Evolutionary conservation across 2,329 filamentous ascomycete genomes (phyloP), one percentile per base, ranked within the genome.

Genomic region (Fusarium gaditjirri): DNA sequence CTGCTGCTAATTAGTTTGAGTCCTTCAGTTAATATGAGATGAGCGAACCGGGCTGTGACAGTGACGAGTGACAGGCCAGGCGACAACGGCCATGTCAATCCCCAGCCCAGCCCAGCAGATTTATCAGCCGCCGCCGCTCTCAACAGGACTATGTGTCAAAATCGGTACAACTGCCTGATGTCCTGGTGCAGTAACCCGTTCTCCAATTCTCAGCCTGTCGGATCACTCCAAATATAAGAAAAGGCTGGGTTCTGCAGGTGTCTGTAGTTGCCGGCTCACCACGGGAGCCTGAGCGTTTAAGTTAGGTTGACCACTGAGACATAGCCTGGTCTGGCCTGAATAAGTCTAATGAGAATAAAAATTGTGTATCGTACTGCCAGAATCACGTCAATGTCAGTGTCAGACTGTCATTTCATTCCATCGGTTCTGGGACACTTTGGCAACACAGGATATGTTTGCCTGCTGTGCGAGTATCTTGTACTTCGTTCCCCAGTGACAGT

Each of bases 91-190:
- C 53, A 52, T 52, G 54, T 44, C 39, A 64, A 47, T 33, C 61
- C 61, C 61, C 43, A 38, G 33, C 59, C 58, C 59, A 61, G 59
- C 59, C 56, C 62, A 59, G 56, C 61, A 76, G 76, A 78, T 80
- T 80, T 78, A 79, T 77, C 72, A 76, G 73, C 75, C 69, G 33
- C 75, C 69, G 33, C 52, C 9, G 27, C 52, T 49, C 47, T 59
- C 52, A 61, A 55, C 67, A 39, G 39, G 29, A 49, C 42, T 62
- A 66, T 38, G 65, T 59, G 70, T 60, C 52, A 71, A 73, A 68
- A 56, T 38, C 41, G 43, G 31, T 25, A 38, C 39, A 68, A 68
- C 57, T 68, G 46, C 52, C 54, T 53, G 70, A 70, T 49, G 71
- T 58, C 70, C 70, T 52, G 66, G 54, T 58, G 23, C 42, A 69